Base-by-base conservation (phyloP, 2,329 filamentous ascomycete genomes). In the Aspergillus jensenii region DNA sequence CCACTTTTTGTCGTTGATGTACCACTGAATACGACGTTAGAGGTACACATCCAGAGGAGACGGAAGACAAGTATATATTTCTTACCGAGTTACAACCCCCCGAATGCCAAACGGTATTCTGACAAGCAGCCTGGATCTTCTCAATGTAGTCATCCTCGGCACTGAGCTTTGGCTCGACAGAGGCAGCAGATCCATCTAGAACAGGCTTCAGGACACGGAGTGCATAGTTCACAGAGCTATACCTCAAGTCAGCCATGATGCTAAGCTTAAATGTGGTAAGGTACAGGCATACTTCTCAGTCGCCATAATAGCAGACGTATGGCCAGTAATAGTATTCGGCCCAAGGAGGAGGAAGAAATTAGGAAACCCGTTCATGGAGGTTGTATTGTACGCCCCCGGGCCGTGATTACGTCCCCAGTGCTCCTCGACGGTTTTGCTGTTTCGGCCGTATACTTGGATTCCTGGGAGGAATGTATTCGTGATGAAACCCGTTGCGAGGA, bases 201-300 rank as follows among this genome's bases (percentile, higher is more conserved):
- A 86, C 73, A 6, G 82, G 81, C 61, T 79, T 79, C 59, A 88
- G 79, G 59, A 88, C 75, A 0, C 84, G 83, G 3, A 88, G 70
- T 0, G 81, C 79, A 67, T 82, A 86, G 63, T 86, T 83, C 59
- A 86, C 74, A 66, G 81, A 80, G 68, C 67, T 69, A 53, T 4
- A 50, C 5, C 21, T 15, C 15, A 3, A 19, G 12, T 49, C 39
- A 45, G n/a, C 23, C 6, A 43, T 4, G 11, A 19, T 21, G 21
- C 21, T 21, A 21, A 4, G 21, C 15, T 14, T 8, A 23, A 21
- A 31, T 9, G 12, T 5, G 23, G 12, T 12, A 41, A n/a, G n/a
- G 37, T n/a, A 4, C 6, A 15, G 21, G n/a, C 21, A 54, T 56
- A 69, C 65, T 87, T 88, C 61, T 88, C 86, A 9, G 78, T 75